Conservation (phyloP, 306 rosid species). For the Leucaena leucocephala region DNA sequence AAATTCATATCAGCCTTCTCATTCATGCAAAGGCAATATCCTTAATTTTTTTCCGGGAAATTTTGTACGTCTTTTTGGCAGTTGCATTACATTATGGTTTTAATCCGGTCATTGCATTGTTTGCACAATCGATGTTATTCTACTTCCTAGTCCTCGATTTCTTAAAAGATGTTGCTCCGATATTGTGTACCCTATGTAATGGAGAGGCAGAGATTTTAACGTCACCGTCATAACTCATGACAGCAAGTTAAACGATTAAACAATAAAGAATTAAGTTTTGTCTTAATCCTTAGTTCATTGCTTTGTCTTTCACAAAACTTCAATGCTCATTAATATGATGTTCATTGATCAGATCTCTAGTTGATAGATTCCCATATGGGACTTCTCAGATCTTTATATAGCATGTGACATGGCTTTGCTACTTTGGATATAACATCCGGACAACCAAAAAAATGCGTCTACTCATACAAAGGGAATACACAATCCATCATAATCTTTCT, state of each 20-base stretch:
- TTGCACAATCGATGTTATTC: neutral
- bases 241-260: neutral
- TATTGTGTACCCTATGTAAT: neutral
- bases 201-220: neutral
- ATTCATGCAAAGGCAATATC: neutral
- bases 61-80: neutral
- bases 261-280: neutral
- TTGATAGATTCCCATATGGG: slow-evolving; percentile 47
- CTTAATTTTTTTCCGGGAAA: neutral
- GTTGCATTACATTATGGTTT: neutral
- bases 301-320: neutral
- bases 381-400: slow-evolving; percentile 46
- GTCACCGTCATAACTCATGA: neutral
- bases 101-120: neutral
- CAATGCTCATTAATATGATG: neutral
- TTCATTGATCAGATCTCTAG: slow-evolving; percentile 41
- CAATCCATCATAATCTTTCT: slow-evolving; percentile 15
- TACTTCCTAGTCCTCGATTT: neutral
- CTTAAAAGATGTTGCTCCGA: no score
- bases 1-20: slow-evolving; percentile 8
- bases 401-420: slow-evolving; percentile 41
- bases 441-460: slow-evolving; percentile 25
- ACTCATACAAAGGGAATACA: slow-evolving; percentile 38
- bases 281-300: neutral
- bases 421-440: slow-evolving; percentile 14